Conservation (phyloP, 768 basidiomycete genomes). For the Termitomyces sp. region DNA sequence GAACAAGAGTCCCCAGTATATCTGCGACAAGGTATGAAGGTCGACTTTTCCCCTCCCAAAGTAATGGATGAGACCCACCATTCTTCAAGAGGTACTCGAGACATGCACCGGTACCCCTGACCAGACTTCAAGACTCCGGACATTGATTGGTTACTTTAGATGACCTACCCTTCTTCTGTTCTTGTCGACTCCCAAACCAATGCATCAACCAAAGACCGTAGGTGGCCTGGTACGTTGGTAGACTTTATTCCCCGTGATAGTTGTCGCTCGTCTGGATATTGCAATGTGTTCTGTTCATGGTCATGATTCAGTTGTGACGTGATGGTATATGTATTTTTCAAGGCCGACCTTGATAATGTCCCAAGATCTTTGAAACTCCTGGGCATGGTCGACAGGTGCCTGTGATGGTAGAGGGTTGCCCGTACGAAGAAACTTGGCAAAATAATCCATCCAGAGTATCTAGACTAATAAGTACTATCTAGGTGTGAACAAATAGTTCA, state of each 20-base stretch:
- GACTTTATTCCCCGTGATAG: constrained; percentile 72
- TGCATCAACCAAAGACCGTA: constrained; percentile 78
- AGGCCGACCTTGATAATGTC: constrained; percentile 55
- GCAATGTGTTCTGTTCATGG: constrained; percentile 62
- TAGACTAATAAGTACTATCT: neutral
- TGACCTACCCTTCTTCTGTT: constrained; percentile 79
- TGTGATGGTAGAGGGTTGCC: constrained; percentile 40
- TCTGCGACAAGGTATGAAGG: constrained; percentile 35
- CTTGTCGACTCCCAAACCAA: constrained; percentile 82
- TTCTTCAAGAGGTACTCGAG: constrained; percentile 83
- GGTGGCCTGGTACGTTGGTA: constrained; percentile 72
- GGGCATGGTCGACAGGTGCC: constrained; percentile 54
- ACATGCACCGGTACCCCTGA: constrained; percentile 81
- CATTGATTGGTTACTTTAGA: neutral
- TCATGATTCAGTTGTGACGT: constrained; percentile 5
- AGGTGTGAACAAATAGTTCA: neutral
- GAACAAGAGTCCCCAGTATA: constrained; percentile 78
- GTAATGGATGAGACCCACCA: constrained; percentile 80
- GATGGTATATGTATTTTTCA: neutral
- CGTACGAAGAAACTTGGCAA: constrained; percentile 69
- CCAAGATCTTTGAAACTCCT: constrained; percentile 77
- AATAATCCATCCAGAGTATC: constrained; percentile 62
- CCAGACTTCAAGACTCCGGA: constrained; percentile 8
- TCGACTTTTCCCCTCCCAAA: constrained; percentile 44
- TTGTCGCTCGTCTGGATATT: constrained; percentile 86